Evolutionary conservation across 2,329 filamentous ascomycete genomes (phyloP).

Genomic region (Parasarocladium wereldwijsianum): DNA sequence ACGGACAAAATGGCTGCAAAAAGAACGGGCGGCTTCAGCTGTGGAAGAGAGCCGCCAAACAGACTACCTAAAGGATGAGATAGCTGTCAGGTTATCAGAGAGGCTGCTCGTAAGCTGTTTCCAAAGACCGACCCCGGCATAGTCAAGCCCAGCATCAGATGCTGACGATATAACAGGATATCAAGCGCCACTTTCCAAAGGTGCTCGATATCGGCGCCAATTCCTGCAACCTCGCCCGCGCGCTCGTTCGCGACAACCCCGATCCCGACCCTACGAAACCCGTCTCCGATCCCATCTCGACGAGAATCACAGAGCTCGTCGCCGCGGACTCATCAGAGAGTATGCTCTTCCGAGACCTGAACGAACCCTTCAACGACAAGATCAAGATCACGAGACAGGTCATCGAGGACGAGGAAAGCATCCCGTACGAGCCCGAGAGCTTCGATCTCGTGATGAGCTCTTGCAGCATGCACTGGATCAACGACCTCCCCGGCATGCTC

Average conservation of each 20-base stretch:
- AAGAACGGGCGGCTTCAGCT: conserved; percentile 66
- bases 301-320: conserved; percentile 57
- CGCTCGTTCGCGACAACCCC: conserved; percentile 56
- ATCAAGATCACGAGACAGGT: conserved; percentile 62
- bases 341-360: conserved; percentile 67
- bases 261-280: conserved; percentile 43
- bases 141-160: conserved; percentile 1
- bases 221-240: conserved; percentile 82
- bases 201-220: conserved; percentile 92
- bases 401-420: conserved; percentile 55
- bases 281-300: conserved; percentile 49
- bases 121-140: conserved; percentile 2
- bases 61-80: conserved; percentile 89
- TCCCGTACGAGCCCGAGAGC: conserved; percentile 60
- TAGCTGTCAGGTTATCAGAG: conserved; percentile 72
- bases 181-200: conserved; percentile 72
- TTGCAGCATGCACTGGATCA: conserved; percentile 90
- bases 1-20: conserved; percentile 77
- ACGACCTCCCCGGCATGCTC: conserved; percentile 78
- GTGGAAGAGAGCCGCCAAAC: conserved; percentile 59
- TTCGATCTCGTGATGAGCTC: conserved; percentile 89
- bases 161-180: conserved; percentile 45
- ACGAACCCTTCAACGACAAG: conserved; percentile 57
- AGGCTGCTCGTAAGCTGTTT: conserved; percentile 51
- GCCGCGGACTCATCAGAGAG: conserved; percentile 69